Evolutionary conservation across 2,329 filamentous ascomycete species (phyloP), one percentile per base, ranked within the genome.

Genomic region (Fusarium sp.): DNA sequence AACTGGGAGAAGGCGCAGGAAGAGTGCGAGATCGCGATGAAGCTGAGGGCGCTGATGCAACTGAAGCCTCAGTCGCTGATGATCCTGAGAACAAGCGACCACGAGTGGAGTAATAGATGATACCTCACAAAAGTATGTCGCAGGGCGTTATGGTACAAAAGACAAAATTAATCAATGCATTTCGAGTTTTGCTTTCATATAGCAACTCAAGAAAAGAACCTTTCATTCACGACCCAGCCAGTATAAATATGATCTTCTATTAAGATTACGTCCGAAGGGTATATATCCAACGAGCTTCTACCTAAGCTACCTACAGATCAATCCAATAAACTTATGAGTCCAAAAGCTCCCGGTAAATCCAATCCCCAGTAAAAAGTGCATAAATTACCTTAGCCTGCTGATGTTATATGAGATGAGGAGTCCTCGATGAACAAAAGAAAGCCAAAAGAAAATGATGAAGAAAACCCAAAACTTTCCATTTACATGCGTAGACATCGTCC

Each of bases 1-100:
- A 86, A 63, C 84, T 92, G 26, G 91, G 91, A 50, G 90, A 91
- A 63, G 91, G 91, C 14, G 91, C 90, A 4, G 91, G 91, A 32
- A 87, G 88, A 66, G 87, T 88, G 48, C 86, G 89, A 63, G 84
- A 76, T 5, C 83, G 84, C 20, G 88, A 88, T 55, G 91, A 91
- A 73, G 81, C 85, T 18, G 89, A 88, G 30, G 85, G 80, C 28
- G 86, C 84, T 53, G 86, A 78, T 10, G 79, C 81, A 36, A 84
- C 87, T 62, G 86, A 85, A 7, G 79, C 84, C 64, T 83, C 80
- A 44, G 22, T 65, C 6, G 82, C 78, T 20, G 82, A 82, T 14
- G 83, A 83, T 38, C 63, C 81, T 5, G 86, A 88, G 58, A 87
- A 77, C 73, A 89, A 89, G 78, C 82, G 87, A 51, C 81, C 82